Base-by-base conservation (phyloP, 2,329 filamentous ascomycete species). In the Colletotrichum filicis region DNA sequence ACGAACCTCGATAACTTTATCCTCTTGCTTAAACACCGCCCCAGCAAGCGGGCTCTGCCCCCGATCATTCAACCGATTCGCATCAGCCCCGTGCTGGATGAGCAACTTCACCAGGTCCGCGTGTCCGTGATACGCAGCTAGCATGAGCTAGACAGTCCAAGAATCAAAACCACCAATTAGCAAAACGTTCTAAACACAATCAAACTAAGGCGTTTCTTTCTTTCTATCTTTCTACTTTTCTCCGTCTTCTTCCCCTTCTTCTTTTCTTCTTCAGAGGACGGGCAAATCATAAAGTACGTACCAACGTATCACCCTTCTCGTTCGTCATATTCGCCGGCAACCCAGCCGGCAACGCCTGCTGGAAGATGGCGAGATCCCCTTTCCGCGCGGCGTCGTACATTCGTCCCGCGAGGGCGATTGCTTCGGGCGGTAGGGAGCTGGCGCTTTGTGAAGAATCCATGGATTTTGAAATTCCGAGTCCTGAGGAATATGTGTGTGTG, bases 301-400 rank as follows among this genome's bases (percentile, higher is more conserved):
- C 89, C 73, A 94, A 81, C n/a, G 89, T 93, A 79, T 95, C 92
- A 61, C 92, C 93, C 75, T 93, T 92, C 62, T 92, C 88, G 77
- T 94, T 94, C 26, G 92, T 93, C 80, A 94, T 85, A 77, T 94
- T 94, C 1, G 89, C 84, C 0, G 92, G 92, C 30, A 94, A 83
- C 1, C 93, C 92, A 2, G 89, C 90, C 1, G 87, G 85, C 49
- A 95, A 80, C 60, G 92, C 92, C 80, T 92, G 88, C 55, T 86
- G 79, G n/a, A 95, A 89, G 14, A 90, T 80, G 5, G 87, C 79
- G 2, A 88, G 84, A 61, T 92, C 83, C 68, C 92, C 92, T 26
- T 82, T 79, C 37, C 92, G 87, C 1, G 92, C 92, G 32, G 91
- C 87, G 76, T 93, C 88, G 82, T 92, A 94, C 83, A 94, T 88